Evolutionary conservation across 2,329 filamentous ascomycete species (phyloP), one percentile per base, ranked within the genome.

Genomic region (Claviceps citrina): DNA sequence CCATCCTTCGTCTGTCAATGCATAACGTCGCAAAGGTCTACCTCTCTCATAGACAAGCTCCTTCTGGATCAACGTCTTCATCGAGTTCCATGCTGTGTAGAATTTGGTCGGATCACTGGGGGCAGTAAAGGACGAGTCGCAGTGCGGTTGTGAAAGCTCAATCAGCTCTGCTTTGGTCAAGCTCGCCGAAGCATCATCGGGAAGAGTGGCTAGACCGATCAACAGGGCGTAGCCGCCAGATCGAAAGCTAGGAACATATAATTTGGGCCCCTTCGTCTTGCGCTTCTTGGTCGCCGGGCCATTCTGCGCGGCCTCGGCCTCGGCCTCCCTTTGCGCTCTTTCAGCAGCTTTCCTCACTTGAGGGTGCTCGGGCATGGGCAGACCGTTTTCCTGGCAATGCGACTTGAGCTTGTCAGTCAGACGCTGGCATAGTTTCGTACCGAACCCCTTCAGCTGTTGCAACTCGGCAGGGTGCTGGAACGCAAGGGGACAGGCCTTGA

Each of bases 41-140:
- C 81, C 79, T 39, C 74, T 75, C 48, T 82, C 78, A 42, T 76
- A 78, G 0, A 87, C 80, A 3, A 87, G 61, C 42, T 85, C 81
- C 53, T 87, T 85, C 40, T 76, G 67, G 5, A 78, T 49, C 25
- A 91, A 61, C 0, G 79, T 84, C 53, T 83, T 84, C 70, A 89
- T 86, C 1, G 82, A 85, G 51, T 73, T 81, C 83, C 83, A 91
- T 0, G 84, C 84, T 0, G 83, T 89, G 49, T 84, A 83, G 50
- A 73, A 82, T 42, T 77, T 81, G 9, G 68, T 77, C 0, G 80
- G 65, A 40, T 84, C 78, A 31, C 63, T 66, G 0, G 81, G 78
- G 0, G 71, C 74, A 0, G 71, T 79, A 50, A 85, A 86, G 0
- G 81, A 86, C 2, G 78, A 62, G 52, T 87, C 81, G 50, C 78